Percentiles rank a stretch among this genome's conserved stretches.
Conservation (phyloP, 305 asterid species). For the Solanum hybrid region DNA sequence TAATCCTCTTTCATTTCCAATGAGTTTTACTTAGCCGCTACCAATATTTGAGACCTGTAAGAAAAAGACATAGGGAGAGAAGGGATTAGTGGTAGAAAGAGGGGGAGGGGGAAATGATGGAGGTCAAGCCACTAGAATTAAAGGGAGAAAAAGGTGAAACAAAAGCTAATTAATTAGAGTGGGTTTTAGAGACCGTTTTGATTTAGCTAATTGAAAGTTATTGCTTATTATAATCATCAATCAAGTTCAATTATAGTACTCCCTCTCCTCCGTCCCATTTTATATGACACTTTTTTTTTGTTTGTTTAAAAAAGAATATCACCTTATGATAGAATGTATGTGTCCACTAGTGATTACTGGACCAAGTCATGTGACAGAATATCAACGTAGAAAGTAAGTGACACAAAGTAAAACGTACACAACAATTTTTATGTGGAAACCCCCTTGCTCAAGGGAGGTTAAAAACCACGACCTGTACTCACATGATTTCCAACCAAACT, state of each 20-base stretch:
- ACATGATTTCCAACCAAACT: background rate
- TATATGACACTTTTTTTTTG: rapidly evolving
- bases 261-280: background rate
- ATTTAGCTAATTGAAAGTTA: background rate
- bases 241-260: background rate
- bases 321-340: too few relatives aligned
- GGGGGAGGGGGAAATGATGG: background rate
- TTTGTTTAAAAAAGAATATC: too few relatives aligned
- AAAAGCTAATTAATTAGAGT: background rate
- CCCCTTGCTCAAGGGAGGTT: background rate
- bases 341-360: too few relatives aligned
- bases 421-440: background rate
- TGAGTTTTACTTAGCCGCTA: constrained; percentile 23
- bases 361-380: background rate
- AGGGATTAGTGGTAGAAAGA: constrained; percentile 28
- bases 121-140: background rate
- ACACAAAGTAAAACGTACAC: background rate
- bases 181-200: background rate
- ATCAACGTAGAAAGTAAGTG: background rate
- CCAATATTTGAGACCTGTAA: constrained; percentile 21
- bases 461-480: background rate
- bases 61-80: constrained; percentile 13
- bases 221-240: background rate
- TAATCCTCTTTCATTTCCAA: background rate
- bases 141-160: background rate